Percentiles rank a stretch among this genome's conserved stretches.
Evolutionary conservation across 345 rosid genomes (phyloP).

Genomic region (Citrus cavaleriei): DNA sequence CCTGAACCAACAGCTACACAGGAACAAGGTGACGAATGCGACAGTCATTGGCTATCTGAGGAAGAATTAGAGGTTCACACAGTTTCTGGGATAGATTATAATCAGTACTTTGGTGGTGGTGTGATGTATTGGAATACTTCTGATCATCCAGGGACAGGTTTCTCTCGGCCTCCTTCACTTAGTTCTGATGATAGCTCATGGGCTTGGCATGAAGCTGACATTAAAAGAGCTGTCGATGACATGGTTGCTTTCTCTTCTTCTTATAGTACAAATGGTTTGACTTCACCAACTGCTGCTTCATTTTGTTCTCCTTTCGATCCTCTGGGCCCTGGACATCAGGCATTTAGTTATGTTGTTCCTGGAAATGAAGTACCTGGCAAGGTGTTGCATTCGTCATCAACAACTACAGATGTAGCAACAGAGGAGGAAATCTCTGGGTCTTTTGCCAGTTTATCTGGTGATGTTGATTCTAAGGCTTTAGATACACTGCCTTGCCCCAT

Average conservation of each 20-base stretch:
- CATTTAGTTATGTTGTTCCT: conserved; percentile 77
- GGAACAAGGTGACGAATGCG: conserved; percentile 65
- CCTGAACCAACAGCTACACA: conserved; percentile 51
- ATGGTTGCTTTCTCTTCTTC: conserved; percentile 97
- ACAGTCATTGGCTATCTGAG: conserved; percentile 85
- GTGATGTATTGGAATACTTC: conserved; percentile 98
- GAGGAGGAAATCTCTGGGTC: conserved; percentile 76
- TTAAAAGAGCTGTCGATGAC: conserved; percentile 93
- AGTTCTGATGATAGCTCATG: conserved; percentile 98
- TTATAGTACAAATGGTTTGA: conserved; percentile 84
- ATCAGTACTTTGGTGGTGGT: conserved; percentile 94
- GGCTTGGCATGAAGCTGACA: conserved; percentile 98
- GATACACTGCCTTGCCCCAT: conserved; percentile 83
- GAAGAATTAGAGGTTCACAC: conserved; percentile 86
- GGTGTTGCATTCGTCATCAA: conserved; percentile 55
- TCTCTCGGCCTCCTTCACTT: conserved; percentile 93
- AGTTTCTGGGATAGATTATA: conserved; percentile 85
- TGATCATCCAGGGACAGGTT: conserved; percentile 76
- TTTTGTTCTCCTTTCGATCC: conserved; percentile 91
- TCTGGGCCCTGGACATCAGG: conserved; percentile 70
- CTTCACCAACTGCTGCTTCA: conserved; percentile 90
- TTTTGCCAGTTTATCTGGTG: conserved; percentile 49
- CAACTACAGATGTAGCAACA: conserved; percentile 44
- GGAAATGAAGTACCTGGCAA: conserved; percentile 80
- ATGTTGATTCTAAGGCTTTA: conserved; percentile 63